Base-by-base conservation (phyloP, 23 red algal genomes). In the Gracilaria domingensis region DNA sequence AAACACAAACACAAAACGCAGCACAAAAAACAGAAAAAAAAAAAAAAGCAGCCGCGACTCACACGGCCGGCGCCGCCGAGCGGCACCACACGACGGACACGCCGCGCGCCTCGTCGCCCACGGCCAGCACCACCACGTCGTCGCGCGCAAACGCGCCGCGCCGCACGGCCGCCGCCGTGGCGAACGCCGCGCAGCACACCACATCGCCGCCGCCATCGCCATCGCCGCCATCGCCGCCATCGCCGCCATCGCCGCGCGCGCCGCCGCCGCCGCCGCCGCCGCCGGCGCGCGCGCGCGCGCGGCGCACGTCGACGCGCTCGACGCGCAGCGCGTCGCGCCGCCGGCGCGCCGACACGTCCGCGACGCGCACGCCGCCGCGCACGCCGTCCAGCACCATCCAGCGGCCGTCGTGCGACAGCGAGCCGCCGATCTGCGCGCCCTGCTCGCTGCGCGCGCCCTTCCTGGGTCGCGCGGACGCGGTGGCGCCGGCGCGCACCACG, bases 361-460 rank as follows among this genome's bases (percentile, higher is more conserved):
- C 5, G 5, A 45, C 42, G 42, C 5, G 5, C 5, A 45, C 42
- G 42, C 42, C 42, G 42, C 11, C 48, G 26, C 29, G 50, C 75
- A 80, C 47, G 29, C 78, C 70, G 2, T 79, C 34, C 32, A 89
- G 23, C 25, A 89, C 7, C 51, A 89, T 39, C 37, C 47, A 89
- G 24, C 72, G 54, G 5, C 28, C 86, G 40, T 89, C 72, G 24
- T 26, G 28, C 36, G 70, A 79, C 42, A 79, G 17, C 13, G 64
- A 36, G 17, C 32, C 44, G n/a, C 50, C 55, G 8, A 80, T 34
- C 21, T 7, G 35, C 9, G 28, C 72, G 33, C 42, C 58, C 26
- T 89, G 54, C 81, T 70, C 50, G n/a, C 25, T 79, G 26, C 12
- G 2, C 30, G 48, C 42, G 42, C 11, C 42, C 11, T n/a, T n/a